phyloP scores from a whole-genome alignment of 768 basidiomycete genomes.

The Auriscalpium vulgare region DNA sequence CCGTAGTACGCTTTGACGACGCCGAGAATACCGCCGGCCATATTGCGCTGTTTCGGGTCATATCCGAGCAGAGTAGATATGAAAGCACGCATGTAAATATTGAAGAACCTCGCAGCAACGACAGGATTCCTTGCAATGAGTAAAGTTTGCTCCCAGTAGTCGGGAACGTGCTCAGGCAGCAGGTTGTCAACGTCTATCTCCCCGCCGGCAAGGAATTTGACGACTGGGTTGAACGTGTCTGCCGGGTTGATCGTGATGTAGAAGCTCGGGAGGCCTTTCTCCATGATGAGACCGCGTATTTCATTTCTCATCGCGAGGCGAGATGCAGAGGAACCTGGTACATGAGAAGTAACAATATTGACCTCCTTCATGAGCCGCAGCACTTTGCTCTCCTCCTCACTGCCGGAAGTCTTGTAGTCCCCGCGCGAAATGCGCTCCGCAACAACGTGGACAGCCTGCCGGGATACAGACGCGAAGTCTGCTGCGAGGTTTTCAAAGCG shows the following conservation, averaged over 20 bases:
- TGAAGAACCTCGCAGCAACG: conserved; percentile 33
- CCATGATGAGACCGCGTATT: not conserved
- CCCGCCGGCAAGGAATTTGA: conserved; percentile 30
- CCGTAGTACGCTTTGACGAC: conserved; percentile 30
- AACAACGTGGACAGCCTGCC: conserved; percentile 18
- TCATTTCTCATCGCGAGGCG: conserved; percentile 6
- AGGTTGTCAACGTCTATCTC: conserved; percentile 32
- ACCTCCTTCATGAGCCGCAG: conserved; percentile 19
- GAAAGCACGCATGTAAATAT: conserved; percentile 32
- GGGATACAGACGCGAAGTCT: conserved; percentile 19
- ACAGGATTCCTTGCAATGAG: conserved; percentile 33
- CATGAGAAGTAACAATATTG: conserved; percentile 11
- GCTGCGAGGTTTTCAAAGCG: conserved; percentile 22
- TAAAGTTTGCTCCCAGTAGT: conserved; percentile 25
- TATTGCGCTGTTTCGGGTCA: conserved; percentile 4
- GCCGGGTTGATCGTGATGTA: conserved; percentile 40
- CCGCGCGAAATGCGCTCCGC: not conserved
- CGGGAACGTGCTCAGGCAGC: conserved; percentile 18
- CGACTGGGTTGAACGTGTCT: conserved; percentile 34
- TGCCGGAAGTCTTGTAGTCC: not conserved
- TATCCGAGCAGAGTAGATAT: conserved; percentile 22
- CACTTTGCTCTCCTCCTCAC: conserved; percentile 23
- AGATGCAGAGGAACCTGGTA: conserved; percentile 24
- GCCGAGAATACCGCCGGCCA: conserved; percentile 27
- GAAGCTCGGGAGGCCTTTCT: conserved; percentile 31